A percentile compares a stretch with the other conserved stretches of the same genome.
Evolutionary conservation across 371 early-diverging fungal species (phyloP).

Genomic region (Lichtheimia ornata): DNA sequence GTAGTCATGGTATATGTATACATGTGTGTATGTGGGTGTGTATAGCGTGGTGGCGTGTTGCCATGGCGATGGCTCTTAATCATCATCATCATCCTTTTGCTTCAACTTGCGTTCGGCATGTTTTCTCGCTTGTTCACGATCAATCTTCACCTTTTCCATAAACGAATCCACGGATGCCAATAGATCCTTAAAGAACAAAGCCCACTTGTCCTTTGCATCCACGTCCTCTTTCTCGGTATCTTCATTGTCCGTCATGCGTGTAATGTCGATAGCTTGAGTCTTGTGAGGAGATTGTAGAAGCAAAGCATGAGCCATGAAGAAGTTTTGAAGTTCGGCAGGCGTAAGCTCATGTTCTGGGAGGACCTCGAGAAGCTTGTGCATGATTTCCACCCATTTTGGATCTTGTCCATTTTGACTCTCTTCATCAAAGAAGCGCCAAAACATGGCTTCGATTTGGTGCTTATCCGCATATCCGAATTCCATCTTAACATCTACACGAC

Average conservation of each 20-base stretch:
- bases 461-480: slow-evolving; percentile 76
- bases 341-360: slow-evolving; percentile 38
- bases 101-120: slow-evolving; percentile 7
- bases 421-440: slow-evolving; percentile 44
- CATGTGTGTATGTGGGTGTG: too few relatives aligned
- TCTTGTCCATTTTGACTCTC: not conserved
- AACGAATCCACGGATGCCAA: slow-evolving; percentile 24
- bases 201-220: too few relatives aligned
- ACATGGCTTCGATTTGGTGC: slow-evolving; percentile 66
- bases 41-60: too few relatives aligned
- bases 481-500: slow-evolving; percentile 91
- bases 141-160: slow-evolving; percentile 21
- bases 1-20: too few relatives aligned
- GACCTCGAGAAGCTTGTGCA: slow-evolving; percentile 13
- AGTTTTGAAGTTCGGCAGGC: slow-evolving; percentile 50
- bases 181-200: slow-evolving; percentile 10
- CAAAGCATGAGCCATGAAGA: slow-evolving; percentile 26
- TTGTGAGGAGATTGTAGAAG: slow-evolving; percentile 1
- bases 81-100: not conserved
- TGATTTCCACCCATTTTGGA: not conserved
- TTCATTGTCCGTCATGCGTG: slow-evolving; percentile 7
- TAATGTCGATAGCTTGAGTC: slow-evolving; percentile 2
- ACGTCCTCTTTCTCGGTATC: not conserved
- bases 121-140: slow-evolving; percentile 31
- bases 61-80: not conserved